A percentile compares a stretch with the other conserved stretches of the same genome.
phyloP scores from a whole-genome alignment of 2,329 filamentous ascomycete genomes.

The Talaromyces amestolkiae region DNA sequence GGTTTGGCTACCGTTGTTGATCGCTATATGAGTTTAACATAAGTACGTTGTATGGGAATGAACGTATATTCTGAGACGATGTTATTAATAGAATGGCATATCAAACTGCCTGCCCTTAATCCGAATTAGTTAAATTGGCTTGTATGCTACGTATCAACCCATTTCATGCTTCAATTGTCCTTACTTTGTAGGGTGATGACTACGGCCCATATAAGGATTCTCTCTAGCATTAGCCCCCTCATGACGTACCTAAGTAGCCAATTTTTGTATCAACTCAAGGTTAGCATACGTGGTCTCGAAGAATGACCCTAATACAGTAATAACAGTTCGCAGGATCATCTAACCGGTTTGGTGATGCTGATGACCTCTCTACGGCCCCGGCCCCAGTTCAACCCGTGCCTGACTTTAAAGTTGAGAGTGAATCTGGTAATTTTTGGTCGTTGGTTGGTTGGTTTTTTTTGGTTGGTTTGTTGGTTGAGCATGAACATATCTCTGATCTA shows the following conservation, averaged over 20 bases:
- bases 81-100: slow-evolving; percentile 4
- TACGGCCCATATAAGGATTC: background rate
- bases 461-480: background rate
- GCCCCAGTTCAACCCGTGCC: background rate
- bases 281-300: background rate
- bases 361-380: background rate
- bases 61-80: background rate
- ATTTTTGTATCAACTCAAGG: background rate
- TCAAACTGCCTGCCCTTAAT: background rate
- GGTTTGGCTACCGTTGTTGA: background rate
- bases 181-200: no score
- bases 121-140: background rate
- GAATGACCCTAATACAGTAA: background rate
- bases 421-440: background rate
- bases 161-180: no score
- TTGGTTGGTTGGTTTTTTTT: background rate
- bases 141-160: no score
- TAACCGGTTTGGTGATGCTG: background rate
- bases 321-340: background rate
- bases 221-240: background rate
- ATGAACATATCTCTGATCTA: background rate
- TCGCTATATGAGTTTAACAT: background rate
- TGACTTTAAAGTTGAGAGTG: background rate
- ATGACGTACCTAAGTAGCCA: background rate
- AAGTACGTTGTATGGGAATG: background rate